These are phyloP conservation scores for Hsuehochloa calcarea DNA, from an alignment of 176 grass and related monocot species.

Conservation along the genomic window DNA sequence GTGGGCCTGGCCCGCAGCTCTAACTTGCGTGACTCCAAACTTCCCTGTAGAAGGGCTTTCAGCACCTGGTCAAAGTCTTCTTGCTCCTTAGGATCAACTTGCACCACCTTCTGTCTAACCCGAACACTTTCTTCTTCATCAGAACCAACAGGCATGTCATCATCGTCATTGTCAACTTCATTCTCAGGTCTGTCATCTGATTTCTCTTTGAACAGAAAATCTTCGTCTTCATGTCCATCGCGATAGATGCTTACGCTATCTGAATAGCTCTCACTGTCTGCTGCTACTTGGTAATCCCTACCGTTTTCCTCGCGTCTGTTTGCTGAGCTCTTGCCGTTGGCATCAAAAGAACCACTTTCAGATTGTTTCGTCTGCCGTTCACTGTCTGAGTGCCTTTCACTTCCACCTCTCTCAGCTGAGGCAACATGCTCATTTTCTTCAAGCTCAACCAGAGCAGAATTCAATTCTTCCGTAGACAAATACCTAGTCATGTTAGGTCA, in stretches of 20 bases:
- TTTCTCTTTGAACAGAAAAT: constrained; percentile 47
- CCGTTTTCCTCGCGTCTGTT: constrained; percentile 45
- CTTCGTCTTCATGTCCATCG: constrained; percentile 45
- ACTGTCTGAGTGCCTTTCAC: constrained; percentile 20
- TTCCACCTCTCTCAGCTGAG: constrained; percentile 16
- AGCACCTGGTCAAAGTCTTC: constrained; percentile 72
- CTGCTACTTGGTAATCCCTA: constrained; percentile 34
- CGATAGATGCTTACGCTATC: constrained; percentile 35
- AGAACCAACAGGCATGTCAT: constrained; percentile 40
- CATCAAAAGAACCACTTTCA: constrained; percentile 28
- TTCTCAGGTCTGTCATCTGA: constrained; percentile 48
- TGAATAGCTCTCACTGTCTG: constrained; percentile 60
- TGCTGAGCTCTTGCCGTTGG: constrained; percentile 33
- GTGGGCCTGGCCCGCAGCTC: constrained; percentile 50
- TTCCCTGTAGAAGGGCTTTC: constrained; percentile 76
- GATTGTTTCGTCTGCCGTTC: constrained; percentile 29
- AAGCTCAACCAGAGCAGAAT: constrained; percentile 56
- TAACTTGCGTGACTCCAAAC: constrained; percentile 65
- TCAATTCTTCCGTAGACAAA: constrained; percentile 61
- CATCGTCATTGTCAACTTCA: constrained; percentile 40
- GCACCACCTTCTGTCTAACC: constrained; percentile 53
- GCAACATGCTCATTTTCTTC: constrained; percentile 61
- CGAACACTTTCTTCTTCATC: constrained; percentile 65
- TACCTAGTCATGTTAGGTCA: constrained; percentile 68
- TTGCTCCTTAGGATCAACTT: constrained; percentile 64